Percentiles rank a stretch among this genome's conserved stretches.
These are phyloP conservation scores for Auricularia auricula-judae DNA, from an alignment of 768 basidiomycete species.

Conservation along the genomic window DNA sequence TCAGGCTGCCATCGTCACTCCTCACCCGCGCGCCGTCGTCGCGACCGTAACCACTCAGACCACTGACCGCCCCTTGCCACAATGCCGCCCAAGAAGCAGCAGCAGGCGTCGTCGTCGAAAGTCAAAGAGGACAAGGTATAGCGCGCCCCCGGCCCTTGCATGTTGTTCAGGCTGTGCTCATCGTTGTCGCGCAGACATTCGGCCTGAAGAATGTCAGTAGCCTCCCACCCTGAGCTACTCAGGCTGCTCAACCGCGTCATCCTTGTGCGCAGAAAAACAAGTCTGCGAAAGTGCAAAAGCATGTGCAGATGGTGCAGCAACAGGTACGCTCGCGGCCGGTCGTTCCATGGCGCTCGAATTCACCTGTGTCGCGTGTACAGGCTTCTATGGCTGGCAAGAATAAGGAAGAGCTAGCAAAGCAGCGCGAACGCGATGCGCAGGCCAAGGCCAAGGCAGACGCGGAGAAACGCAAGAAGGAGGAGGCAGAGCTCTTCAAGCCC, in stretches of 20 bases:
- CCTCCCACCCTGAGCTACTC: not conserved
- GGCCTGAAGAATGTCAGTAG: slow-evolving; percentile 74
- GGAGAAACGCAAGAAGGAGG: slow-evolving; percentile 76
- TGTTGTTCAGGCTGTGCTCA: slow-evolving; percentile 16
- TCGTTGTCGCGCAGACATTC: slow-evolving; percentile 48
- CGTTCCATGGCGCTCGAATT: too few species aligned
- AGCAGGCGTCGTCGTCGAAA: slow-evolving; percentile 47
- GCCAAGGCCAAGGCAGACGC: slow-evolving; percentile 69
- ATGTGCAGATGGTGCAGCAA: slow-evolving; percentile 69
- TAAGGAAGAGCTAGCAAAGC: slow-evolving; percentile 66
- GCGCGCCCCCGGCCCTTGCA: not conserved
- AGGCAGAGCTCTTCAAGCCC: slow-evolving; percentile 72
- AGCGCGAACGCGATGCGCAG: slow-evolving; percentile 69
- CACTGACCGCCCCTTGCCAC: not conserved
- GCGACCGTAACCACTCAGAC: not conserved
- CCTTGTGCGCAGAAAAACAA: slow-evolving; percentile 66
- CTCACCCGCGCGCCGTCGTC: not conserved
- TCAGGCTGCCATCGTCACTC: not conserved
- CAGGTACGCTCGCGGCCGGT: slow-evolving; percentile 24
- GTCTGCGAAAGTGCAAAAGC: slow-evolving; percentile 83
- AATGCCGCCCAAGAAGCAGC: slow-evolving; percentile 79
- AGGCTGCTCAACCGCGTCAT: not conserved
- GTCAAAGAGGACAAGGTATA: slow-evolving; percentile 74
- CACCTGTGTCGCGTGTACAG: not conserved
- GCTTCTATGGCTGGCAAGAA: slow-evolving; percentile 68